Base-by-base conservation (phyloP, 2,329 filamentous ascomycete genomes). In the Penicillium sp. region DNA sequence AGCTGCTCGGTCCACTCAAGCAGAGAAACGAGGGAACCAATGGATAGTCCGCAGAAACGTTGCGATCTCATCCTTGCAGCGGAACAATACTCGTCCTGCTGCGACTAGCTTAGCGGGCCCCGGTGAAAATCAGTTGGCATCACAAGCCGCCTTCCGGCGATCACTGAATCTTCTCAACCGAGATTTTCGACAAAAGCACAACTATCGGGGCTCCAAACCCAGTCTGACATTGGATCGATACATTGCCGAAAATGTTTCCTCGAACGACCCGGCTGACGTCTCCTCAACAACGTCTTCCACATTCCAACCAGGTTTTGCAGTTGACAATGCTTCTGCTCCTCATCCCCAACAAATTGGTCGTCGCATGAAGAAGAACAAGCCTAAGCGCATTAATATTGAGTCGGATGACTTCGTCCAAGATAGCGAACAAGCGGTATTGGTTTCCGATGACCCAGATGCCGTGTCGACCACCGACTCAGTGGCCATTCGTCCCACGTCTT, bases 381-480 rank as follows among this genome's bases (percentile, higher is more conserved):
- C 76, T 11, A 66, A 56, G 15, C 68, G 71, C 29, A 38, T 80
- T 17, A 69, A 78, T 51, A 50, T 71, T 7, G 69, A 74, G 39
- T 52, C 64, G 2, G 56, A 66, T 31, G 64, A 72, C 2, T 54
- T 42, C 20, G 19, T 15, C 7, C 45, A 53, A 33, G 73, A 70
- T 48, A 65, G 73, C 36, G 72, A 74, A 45, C 65, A 69, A 28
- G 47, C 29, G 29, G 56, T 14, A 36, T 54, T 41, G 38, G 56
- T 47, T 25, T 57, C 36, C 47, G 50, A 54, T 26, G 50, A 54
- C 21, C 15, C 34, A 3, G 49, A 52, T 9, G 11, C 20, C 38
- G 4, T 21, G 29, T 15, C 35, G 4, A 18, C 42, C n/a, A 39
- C 19, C 4, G 25, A 36, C 3, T 14, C 23, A 2, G 31, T 13